Percentiles rank a stretch among this genome's conserved stretches.
Evolutionary conservation across 192 early-diverging fungal genomes (phyloP).

Genomic region (Podila horticola): DNA sequence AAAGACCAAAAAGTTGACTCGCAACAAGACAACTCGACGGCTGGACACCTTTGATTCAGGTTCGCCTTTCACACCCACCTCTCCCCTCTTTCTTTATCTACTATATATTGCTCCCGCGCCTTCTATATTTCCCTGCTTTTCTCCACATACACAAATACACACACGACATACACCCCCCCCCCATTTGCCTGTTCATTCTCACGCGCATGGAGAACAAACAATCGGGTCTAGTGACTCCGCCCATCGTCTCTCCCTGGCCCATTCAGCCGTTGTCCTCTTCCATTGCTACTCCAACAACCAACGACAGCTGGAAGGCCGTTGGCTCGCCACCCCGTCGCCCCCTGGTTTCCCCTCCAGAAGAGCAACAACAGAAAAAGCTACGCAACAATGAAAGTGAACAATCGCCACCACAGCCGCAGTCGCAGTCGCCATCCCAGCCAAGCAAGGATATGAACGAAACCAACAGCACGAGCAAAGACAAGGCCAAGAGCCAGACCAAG

Average conservation of each 20-base stretch:
- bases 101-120: too few relatives aligned
- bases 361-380: background rate
- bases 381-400: background rate
- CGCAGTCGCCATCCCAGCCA: background rate
- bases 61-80: too few relatives aligned
- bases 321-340: slow-evolving; percentile 65
- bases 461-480: background rate
- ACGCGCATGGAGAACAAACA: slow-evolving; percentile 9
- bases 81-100: too few relatives aligned
- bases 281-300: background rate
- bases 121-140: background rate
- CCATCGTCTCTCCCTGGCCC: slow-evolving; percentile 10
- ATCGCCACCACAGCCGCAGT: background rate
- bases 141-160: too few relatives aligned
- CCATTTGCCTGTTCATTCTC: background rate
- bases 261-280: slow-evolving; percentile 12
- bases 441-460: background rate
- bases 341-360: slow-evolving; percentile 52
- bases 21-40: too few relatives aligned
- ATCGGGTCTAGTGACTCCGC: slow-evolving; percentile 26
- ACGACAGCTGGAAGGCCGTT: slow-evolving; percentile 65
- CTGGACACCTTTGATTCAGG: too few relatives aligned
- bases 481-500: background rate
- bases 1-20: too few relatives aligned
- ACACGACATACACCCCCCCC: background rate